Percentiles rank a stretch among this genome's conserved stretches.
Evolutionary conservation across 1,139 yeast genomes (phyloP).

Genomic region (Taphrina flavorubra): DNA sequence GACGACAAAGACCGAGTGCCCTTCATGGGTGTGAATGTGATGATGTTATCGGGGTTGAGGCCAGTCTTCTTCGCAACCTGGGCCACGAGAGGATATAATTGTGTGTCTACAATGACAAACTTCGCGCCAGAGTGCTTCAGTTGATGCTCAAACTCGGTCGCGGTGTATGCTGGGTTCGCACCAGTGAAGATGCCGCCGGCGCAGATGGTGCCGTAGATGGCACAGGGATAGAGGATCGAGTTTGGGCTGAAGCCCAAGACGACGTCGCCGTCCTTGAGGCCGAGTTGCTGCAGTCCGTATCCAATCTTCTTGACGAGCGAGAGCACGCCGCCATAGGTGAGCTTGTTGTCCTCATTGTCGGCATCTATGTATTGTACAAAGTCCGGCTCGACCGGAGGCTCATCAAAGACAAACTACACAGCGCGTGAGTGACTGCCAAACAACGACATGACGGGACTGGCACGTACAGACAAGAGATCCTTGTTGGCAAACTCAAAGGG

Average conservation of each 20-base stretch:
- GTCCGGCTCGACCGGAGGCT: constrained; percentile 27
- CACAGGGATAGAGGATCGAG: constrained; percentile 37
- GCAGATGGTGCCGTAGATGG: constrained; percentile 42
- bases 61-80: constrained; percentile 41
- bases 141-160: constrained; percentile 41
- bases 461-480: constrained; percentile 30
- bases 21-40: constrained; percentile 28
- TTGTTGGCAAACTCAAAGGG: constrained; percentile 21
- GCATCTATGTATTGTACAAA: constrained; percentile 26
- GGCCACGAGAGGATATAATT: constrained; percentile 32
- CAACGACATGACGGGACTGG: not conserved
- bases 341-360: constrained; percentile 23
- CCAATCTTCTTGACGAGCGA: constrained; percentile 24
- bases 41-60: constrained; percentile 29
- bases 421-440: not conserved
- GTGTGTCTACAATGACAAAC: constrained; percentile 39
- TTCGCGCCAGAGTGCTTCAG: constrained; percentile 44
- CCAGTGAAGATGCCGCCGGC: constrained; percentile 44
- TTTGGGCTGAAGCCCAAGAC: constrained; percentile 35
- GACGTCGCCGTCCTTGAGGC: constrained; percentile 34
- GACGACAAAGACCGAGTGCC: constrained; percentile 34
- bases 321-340: constrained; percentile 21
- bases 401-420: constrained; percentile 31
- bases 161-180: constrained; percentile 44
- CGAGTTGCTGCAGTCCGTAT: constrained; percentile 22